Percentiles rank a stretch among this genome's conserved stretches.
These are phyloP conservation scores for Pseudoscleropodium purum DNA, from an alignment of 225 moss, liverwort and hornwort genomes.

Conservation along the genomic window DNA sequence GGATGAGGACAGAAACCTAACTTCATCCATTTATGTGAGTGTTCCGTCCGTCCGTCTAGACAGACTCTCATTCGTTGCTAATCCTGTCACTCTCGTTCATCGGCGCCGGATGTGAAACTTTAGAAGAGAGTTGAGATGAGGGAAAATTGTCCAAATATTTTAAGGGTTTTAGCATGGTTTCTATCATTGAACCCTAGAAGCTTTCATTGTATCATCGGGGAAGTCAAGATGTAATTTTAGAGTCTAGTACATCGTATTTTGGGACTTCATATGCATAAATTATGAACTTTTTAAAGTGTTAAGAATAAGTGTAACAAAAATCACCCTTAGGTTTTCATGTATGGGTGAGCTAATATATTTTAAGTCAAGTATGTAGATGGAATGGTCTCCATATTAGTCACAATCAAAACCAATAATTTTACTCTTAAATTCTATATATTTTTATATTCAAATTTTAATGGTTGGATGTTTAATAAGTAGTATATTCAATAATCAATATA, in stretches of 20 bases:
- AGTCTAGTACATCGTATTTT: accelerated
- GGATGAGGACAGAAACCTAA: background rate
- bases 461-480: accelerated
- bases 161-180: background rate
- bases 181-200: background rate
- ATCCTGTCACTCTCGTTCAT: background rate
- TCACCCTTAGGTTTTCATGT: background rate
- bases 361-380: background rate
- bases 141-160: background rate
- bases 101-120: background rate
- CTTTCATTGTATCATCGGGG: background rate
- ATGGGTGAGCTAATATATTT: background rate
- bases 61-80: background rate
- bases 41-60: background rate
- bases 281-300: background rate
- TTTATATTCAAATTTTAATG: background rate
- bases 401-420: background rate
- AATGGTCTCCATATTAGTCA: accelerated
- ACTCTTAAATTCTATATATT: background rate
- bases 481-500: background rate
- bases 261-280: accelerated
- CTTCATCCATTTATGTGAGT: background rate
- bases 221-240: background rate
- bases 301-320: background rate
- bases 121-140: too few species aligned